phyloP scores from a whole-genome alignment of 768 basidiomycete genomes.

The Boletus bicolor region DNA sequence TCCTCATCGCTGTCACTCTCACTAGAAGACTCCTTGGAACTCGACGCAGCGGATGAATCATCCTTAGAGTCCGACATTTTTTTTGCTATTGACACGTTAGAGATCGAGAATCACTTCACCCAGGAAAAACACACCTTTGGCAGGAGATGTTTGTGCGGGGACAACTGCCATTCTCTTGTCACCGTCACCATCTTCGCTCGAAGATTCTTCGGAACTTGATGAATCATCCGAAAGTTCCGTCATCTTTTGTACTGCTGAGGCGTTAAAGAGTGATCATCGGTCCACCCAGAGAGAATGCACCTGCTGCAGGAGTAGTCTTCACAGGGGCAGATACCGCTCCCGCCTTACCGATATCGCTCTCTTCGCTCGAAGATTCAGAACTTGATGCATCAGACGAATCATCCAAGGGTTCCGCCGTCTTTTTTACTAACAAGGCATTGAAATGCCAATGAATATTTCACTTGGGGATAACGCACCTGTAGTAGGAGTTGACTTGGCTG shows the following conservation, averaged over 20 bases:
- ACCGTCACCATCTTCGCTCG: neutral
- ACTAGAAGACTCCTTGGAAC: conserved; percentile 13
- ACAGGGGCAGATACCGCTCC: conserved; percentile 30
- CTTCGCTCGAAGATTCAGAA: conserved; percentile 12
- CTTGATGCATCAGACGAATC: conserved; percentile 6
- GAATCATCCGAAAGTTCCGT: neutral
- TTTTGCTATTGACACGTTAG: neutral
- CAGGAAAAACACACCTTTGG: conserved; percentile 24
- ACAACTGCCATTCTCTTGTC: neutral
- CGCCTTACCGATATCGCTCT: neutral
- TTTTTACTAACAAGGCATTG: conserved; percentile 1
- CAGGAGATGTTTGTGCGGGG: conserved; percentile 44
- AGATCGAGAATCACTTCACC: neutral
- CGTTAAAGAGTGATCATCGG: neutral
- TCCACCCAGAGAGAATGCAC: neutral
- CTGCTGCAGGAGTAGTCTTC: conserved; percentile 42
- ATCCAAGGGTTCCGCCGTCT: neutral
- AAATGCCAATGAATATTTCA: neutral
- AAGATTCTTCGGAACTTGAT: conserved; percentile 3
- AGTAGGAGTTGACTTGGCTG: neutral
- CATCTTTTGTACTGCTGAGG: neutral
- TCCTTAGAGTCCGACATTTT: neutral
- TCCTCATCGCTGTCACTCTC: conserved; percentile 8
- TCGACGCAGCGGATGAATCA: conserved; percentile 6
- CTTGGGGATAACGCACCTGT: neutral